These are phyloP conservation scores for Picochlorum sp. DNA, from an alignment of 139 green algal genomes.

Conservation along the genomic window DNA sequence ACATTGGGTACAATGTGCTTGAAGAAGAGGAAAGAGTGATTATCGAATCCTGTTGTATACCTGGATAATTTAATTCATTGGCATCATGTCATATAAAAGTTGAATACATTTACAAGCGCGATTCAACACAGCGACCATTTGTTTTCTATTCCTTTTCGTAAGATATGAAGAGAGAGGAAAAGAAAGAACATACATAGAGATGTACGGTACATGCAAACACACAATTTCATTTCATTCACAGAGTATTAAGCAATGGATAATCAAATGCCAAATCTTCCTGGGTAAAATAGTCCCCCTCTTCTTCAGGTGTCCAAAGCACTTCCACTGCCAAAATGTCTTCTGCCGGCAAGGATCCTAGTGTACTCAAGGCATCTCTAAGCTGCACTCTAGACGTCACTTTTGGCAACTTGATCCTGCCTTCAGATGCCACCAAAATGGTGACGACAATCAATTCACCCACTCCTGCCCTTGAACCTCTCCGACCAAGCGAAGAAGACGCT, in stretches of 20 bases:
- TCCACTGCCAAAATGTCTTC: slow-evolving; percentile 75
- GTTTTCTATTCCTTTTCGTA: too few species aligned
- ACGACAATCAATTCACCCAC: slow-evolving; percentile 72
- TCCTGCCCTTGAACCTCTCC: neutral
- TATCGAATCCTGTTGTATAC: too few species aligned
- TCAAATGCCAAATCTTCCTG: slow-evolving; percentile 73
- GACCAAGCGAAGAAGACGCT: slow-evolving; percentile 1
- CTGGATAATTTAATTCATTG: too few species aligned
- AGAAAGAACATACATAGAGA: neutral
- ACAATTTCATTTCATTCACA: too few species aligned
- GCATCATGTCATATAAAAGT: too few species aligned
- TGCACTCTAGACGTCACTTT: slow-evolving; percentile 33
- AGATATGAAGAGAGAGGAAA: neutral
- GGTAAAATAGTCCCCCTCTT: slow-evolving; percentile 68
- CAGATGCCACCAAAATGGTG: slow-evolving; percentile 73
- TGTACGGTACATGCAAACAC: too few species aligned
- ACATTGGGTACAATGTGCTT: too few species aligned
- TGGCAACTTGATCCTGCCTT: slow-evolving; percentile 62
- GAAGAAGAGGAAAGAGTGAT: too few species aligned
- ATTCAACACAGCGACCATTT: too few species aligned
- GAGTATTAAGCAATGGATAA: slow-evolving; percentile 10
- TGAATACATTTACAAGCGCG: too few species aligned
- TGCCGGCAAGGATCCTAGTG: slow-evolving; percentile 49
- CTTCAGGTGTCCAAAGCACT: slow-evolving; percentile 95
- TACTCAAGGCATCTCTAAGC: slow-evolving; percentile 49